phyloP scores from a whole-genome alignment of 495 filamentous ascomycete genomes.

The Penicillium arizonense region DNA sequence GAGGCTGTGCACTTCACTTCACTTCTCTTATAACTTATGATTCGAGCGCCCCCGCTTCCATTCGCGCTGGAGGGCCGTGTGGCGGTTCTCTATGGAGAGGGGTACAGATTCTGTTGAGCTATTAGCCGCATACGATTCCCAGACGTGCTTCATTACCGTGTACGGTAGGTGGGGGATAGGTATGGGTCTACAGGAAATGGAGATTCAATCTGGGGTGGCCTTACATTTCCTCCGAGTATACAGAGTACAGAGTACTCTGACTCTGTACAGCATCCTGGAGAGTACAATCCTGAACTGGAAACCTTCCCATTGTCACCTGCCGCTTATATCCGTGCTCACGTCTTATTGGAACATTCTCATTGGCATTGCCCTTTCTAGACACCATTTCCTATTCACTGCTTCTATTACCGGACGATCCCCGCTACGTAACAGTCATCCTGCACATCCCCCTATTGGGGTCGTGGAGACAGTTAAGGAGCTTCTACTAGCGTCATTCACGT shows the following conservation, averaged over 20 bases:
- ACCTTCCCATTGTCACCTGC: background rate
- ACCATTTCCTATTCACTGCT: background rate
- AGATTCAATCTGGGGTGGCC: too few relatives aligned
- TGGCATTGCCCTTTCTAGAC: background rate
- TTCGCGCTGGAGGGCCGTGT: constrained; percentile 20
- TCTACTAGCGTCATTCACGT: background rate
- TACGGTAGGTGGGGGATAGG: constrained; percentile 3
- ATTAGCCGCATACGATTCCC: background rate
- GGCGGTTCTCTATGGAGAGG: constrained; percentile 11
- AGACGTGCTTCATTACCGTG: constrained; percentile 6
- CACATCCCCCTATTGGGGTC: constrained; percentile 20
- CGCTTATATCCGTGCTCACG: constrained; percentile 7
- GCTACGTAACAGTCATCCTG: constrained; percentile 10
- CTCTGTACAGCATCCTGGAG: background rate
- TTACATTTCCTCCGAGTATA: background rate
- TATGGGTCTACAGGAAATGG: background rate
- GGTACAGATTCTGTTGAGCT: constrained; percentile 3
- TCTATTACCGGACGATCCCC: constrained; percentile 9
- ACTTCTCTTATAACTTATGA: constrained; percentile 6
- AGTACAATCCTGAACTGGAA: background rate
- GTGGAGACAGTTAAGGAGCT: constrained; percentile 2
- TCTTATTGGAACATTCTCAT: background rate
- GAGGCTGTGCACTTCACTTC: constrained; percentile 24
- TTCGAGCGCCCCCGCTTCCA: constrained; percentile 26
- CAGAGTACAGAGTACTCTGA: background rate